Percentiles rank a stretch among this genome's conserved stretches.
Conservation (phyloP, 768 basidiomycete genomes). For the Lanmaoa rubissima region DNA sequence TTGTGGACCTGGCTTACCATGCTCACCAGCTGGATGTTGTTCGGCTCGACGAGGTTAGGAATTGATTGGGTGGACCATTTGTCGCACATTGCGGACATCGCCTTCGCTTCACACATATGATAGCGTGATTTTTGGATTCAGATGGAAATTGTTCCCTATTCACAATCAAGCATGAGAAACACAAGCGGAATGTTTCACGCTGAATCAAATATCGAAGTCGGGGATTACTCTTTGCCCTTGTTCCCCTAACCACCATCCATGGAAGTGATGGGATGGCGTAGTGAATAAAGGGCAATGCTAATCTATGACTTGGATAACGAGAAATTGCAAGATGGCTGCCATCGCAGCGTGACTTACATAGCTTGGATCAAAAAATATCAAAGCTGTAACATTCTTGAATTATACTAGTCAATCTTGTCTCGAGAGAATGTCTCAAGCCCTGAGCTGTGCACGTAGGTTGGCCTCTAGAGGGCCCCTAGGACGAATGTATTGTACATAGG, state of each 20-base stretch:
- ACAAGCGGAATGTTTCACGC: constrained; percentile 16
- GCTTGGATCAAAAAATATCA: constrained; percentile 9
- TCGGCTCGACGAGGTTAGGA: neutral
- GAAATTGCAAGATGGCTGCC: neutral
- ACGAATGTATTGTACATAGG: constrained; percentile 92
- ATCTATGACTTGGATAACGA: neutral
- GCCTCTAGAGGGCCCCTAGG: constrained; percentile 81
- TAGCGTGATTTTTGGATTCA: neutral
- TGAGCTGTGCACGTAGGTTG: constrained; percentile 83
- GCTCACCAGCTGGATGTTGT: neutral
- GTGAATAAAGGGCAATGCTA: constrained; percentile 63
- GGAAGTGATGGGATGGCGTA: constrained; percentile 52
- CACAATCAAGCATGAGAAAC: constrained; percentile 18
- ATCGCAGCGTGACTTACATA: constrained; percentile 4
- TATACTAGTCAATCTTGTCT: constrained; percentile 15
- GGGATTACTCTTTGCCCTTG: constrained; percentile 65
- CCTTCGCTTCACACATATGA: neutral
- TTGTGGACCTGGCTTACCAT: neutral
- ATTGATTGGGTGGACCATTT: neutral
- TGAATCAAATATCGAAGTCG: constrained; percentile 6
- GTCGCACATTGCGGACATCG: neutral
- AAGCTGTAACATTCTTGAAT: constrained; percentile 20
- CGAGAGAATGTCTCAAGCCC: constrained; percentile 46
- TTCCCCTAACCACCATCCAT: constrained; percentile 78
- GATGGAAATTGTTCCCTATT: constrained; percentile 20